Evolutionary conservation across 2,329 filamentous ascomycete genomes (phyloP), one percentile per base, ranked within the genome.

Genomic region (Metarhizium robertsii): DNA sequence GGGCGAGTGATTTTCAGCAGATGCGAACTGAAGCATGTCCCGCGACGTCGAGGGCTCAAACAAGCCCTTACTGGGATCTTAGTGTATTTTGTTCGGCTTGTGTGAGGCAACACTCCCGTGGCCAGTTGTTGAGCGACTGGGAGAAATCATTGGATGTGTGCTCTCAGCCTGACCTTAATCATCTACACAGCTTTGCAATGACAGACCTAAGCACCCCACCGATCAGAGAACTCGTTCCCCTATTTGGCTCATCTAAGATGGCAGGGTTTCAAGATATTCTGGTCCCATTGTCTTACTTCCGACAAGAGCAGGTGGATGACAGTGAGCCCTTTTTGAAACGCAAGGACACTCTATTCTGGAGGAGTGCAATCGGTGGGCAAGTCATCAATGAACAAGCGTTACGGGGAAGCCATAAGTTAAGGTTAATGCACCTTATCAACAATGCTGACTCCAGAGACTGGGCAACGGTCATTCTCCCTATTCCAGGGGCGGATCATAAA

Each of bases 231-330:
- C 75, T 94, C 4, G 70, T 87, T 2, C 90, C 90, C 0, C 74
- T 94, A 11, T 94, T 94, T 70, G 88, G 88, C 59, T 79, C 87
- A 56, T 85, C 83, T 51, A 90, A 90, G 62, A 82, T 85, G 1
- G 76, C 80, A 48, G 84, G 84, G 4, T 92, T 88, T 70, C 83
- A 79, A 59, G 90, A 95, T 65, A 88, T 95, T 38, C 70, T 92
- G 25, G 86, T 91, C 53, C 89, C 90, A 0, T 64, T 81, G 74
- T 78, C 62, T 53, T 54, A 57, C 77, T 80, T 30, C 14, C 57
- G 61, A 25, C 57, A 59, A 14, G 75, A 77, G 1, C 70, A 77
- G 3, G 73, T 76, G 0, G 72, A 76, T 38, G 63, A 73, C 5
- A 64, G 64, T 30, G 70, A 69, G 61, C 67, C 66, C 0, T 92